These are phyloP conservation scores for Tuber indicum DNA, from an alignment of 495 filamentous ascomycete species.

Conservation along the genomic window DNA sequence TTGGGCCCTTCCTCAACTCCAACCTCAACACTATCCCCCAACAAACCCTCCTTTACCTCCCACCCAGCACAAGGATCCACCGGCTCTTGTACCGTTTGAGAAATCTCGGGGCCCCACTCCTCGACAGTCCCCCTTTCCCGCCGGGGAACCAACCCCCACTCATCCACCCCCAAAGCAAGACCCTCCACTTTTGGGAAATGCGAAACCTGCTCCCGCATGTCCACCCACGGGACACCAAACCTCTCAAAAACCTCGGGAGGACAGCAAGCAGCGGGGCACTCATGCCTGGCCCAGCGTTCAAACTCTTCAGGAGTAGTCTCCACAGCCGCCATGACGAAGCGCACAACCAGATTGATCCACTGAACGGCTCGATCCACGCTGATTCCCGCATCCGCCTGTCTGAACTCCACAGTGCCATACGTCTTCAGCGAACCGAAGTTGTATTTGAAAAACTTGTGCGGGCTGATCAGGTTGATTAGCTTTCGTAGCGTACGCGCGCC, in stretches of 20 bases:
- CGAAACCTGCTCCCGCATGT: background rate
- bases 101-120: background rate
- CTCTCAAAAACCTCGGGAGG: conserved; percentile 25
- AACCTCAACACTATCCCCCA: background rate
- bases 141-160: background rate
- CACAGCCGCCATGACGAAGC: conserved; percentile 22
- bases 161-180: background rate
- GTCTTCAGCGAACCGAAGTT: conserved; percentile 30
- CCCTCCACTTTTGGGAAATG: background rate
- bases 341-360: conserved; percentile 31
- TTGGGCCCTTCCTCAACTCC: background rate
- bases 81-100: background rate
- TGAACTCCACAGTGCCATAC: conserved; percentile 37
- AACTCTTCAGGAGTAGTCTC: conserved; percentile 16
- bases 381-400: conserved; percentile 29
- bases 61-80: background rate
- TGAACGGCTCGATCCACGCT: conserved; percentile 20
- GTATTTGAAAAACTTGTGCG: conserved; percentile 38
- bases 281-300: conserved; percentile 19
- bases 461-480: conserved; percentile 27
- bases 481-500: conserved; percentile 9
- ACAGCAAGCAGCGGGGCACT: conserved; percentile 22
- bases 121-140: background rate
- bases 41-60: background rate
- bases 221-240: conserved; percentile 29